Evolutionary conservation across 129 eudicot species (phyloP).

Genomic region (Centella asiatica): DNA sequence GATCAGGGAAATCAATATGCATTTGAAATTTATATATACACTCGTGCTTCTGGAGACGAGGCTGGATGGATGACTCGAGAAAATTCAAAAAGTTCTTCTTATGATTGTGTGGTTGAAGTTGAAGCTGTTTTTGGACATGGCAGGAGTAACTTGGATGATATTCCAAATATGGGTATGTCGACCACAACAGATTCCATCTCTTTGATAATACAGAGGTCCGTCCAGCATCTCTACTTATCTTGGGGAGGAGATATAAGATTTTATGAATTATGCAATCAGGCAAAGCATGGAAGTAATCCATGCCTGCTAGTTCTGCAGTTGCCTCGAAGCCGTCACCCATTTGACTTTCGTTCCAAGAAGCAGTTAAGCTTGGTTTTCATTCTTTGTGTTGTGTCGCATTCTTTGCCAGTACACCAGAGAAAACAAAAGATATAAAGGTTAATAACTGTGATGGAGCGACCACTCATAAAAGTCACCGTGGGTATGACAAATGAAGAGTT

Average conservation of each 20-base stretch:
- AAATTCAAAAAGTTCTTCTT: not conserved
- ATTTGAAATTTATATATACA: not conserved
- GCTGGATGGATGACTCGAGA: not conserved
- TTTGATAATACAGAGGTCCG: constrained; percentile 2
- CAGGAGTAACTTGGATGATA: not conserved
- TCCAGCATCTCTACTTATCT: not conserved
- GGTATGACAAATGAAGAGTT: no score
- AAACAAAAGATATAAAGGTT: no score
- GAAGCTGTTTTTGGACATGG: not conserved
- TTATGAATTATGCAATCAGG: not conserved
- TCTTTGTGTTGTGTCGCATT: no score
- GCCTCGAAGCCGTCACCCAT: no score
- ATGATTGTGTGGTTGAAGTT: not conserved
- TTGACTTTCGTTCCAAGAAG: no score
- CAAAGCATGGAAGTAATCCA: not conserved
- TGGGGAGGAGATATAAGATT: not conserved
- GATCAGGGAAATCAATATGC: not conserved
- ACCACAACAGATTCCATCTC: not conserved
- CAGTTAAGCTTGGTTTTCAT: no score
- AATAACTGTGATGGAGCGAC: no score
- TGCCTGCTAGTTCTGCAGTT: no score
- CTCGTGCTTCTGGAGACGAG: not conserved
- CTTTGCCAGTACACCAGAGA: no score
- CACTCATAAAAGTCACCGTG: no score
- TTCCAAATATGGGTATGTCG: not conserved